Evolutionary conservation across 2,329 filamentous ascomycete genomes (phyloP).

Genomic region (Lizonia empirigonia): DNA sequence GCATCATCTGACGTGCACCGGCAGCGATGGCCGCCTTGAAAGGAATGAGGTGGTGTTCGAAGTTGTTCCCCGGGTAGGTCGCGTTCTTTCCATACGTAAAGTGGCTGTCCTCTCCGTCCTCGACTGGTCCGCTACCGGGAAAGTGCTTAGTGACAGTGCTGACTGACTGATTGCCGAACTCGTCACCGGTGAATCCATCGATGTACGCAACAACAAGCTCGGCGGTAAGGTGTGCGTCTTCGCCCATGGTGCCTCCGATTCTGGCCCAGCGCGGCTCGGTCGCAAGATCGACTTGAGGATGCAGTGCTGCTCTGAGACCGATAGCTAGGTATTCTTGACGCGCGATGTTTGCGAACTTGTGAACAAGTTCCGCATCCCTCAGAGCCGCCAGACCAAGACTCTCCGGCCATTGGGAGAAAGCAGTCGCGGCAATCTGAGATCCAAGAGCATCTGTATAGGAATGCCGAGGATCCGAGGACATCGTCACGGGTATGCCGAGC

Average conservation of each 20-base stretch:
- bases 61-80: constrained; percentile 58
- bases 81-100: constrained; percentile 59
- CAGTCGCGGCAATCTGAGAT: constrained; percentile 51
- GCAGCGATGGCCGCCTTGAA: constrained; percentile 59
- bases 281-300: constrained; percentile 58
- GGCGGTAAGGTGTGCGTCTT: constrained; percentile 53
- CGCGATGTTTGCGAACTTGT: constrained; percentile 56
- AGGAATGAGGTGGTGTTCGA: constrained; percentile 58
- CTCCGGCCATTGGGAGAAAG: constrained; percentile 60
- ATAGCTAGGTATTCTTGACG: constrained; percentile 55
- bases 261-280: constrained; percentile 61
- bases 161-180: constrained; percentile 53
- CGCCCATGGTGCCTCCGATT: constrained; percentile 55
- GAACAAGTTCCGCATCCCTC: constrained; percentile 51
- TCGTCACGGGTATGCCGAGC: constrained; percentile 57
- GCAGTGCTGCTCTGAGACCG: constrained; percentile 55
- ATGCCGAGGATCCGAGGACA: constrained; percentile 57
- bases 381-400: constrained; percentile 58
- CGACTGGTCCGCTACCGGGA: constrained; percentile 57
- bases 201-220: constrained; percentile 53
- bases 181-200: constrained; percentile 55
- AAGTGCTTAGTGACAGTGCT: constrained; percentile 61
- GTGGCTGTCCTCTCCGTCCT: constrained; percentile 60
- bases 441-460: constrained; percentile 53
- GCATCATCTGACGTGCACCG: constrained; percentile 60